Evolutionary conservation across 495 filamentous ascomycete genomes (phyloP), one percentile per base, ranked within the genome.

Genomic region (Neurospora hispaniola): DNA sequence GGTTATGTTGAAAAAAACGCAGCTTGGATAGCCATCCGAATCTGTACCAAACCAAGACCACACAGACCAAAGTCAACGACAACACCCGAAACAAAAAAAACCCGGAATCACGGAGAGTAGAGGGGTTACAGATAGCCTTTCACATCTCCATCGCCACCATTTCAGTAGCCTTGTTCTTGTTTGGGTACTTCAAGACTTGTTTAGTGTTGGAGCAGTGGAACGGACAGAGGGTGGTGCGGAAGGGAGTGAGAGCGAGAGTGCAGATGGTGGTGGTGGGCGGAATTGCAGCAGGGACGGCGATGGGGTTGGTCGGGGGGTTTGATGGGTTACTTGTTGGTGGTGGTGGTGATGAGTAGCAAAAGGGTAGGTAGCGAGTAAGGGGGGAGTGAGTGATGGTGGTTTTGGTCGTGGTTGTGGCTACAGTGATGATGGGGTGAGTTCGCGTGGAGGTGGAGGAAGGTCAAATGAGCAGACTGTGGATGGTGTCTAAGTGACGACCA

Each of bases 121-220:
- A n/a, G 4, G 18, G 18, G 18, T 8, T n/a, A 20, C 43, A 46
- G 10, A 46, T 23, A n/a, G 43, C 43, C 43, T 18, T 46, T 18
- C n/a, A 46, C 8, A 46, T 0, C 0, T 46, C 43, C 43, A 46
- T 46, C 3, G 23, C 23, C 23, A 20, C 43, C 43, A 46, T 46
- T 18, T 46, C 43, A n/a, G 8, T 46, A 4, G 43, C 8, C 18
- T 20, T 46, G 8, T 46, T 46, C 43, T n/a, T 20, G 20, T 89
- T 89, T 73, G 87, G 87, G 3, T 87, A 83, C 75, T 73, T 80
- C 72, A 88, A 88, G 78, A 85, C 84, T 69, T 83, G 75, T 14
- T 73, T 83, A 23, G 82, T 80, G 16, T 75, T 81, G 18, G 76
- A 77, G n/a, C 46, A 12, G 23, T 83, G 80, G 20, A 76, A 77